Evolutionary conservation across 352 stramenopile species (phyloP), one percentile per base, ranked within the genome.

Genomic region (Globisporangium paddicum): DNA sequence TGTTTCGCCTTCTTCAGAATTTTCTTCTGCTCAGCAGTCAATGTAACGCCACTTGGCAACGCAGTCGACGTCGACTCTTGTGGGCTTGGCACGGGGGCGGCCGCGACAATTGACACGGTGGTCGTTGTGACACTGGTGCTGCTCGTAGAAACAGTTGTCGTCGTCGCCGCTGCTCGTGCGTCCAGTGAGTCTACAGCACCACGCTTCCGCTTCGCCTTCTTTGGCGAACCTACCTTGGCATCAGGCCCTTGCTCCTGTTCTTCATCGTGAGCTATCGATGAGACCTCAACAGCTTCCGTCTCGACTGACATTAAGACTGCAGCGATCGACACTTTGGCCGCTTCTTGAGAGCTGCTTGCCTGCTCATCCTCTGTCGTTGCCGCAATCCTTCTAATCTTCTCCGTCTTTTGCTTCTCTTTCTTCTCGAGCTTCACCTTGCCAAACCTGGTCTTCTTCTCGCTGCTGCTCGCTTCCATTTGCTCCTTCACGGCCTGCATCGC

Each of bases 401-500:
- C 28, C 0, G 10, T 25, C 38, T 57, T 40, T n/a, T n/a, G n/a
- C 8, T 37, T 50, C 38, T 19, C 49, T 47, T 35, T 16, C 8
- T 41, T 45, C 34, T 44, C 23, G 28, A 32, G 6, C 18, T 41
- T 26, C 40, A 69, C 66, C 38, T 61, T 60, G 18, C 44, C 63
- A 1, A 23, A 0, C 47, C 62, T 63, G 16, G 53, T 49, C 38
- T 62, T 55, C 57, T 8, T 5, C 21, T 50, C 38, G 38, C 8
- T 50, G 14, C 30, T 44, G 14, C 26, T 58, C 9, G 9, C 55
- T 26, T 32, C 26, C n/a, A 72, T 64, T 32, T 73, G 66, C 44
- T 73, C 75, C 40, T 67, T 49, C 30, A 79, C 61, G n/a, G 58
- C 71, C 10, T 63, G 52, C 32, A 83, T 54, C 16, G 67, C 69